Evolutionary conservation across 768 basidiomycete species (phyloP).

Genomic region (Chalciporus chontae): DNA sequence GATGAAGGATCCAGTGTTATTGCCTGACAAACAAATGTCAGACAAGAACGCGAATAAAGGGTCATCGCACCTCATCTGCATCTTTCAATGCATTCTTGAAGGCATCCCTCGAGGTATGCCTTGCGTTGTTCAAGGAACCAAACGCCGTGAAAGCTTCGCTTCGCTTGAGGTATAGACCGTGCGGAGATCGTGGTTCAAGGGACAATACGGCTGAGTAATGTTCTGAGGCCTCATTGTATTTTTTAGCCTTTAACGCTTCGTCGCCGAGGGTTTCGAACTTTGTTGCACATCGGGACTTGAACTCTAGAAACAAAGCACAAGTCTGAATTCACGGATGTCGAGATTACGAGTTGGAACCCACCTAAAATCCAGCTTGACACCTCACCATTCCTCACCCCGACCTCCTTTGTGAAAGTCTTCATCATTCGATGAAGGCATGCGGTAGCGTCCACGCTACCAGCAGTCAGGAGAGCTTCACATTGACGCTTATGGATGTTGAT

Average conservation of each 20-base stretch:
- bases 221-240: slow-evolving; percentile 13
- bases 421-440: slow-evolving; percentile 7
- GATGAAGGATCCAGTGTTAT: slow-evolving; percentile 9
- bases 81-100: slow-evolving; percentile 6
- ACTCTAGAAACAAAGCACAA: neutral
- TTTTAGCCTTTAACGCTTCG: neutral
- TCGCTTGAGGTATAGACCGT: slow-evolving; percentile 11
- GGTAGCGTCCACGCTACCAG: slow-evolving; percentile 2
- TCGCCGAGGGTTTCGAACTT: slow-evolving; percentile 11
- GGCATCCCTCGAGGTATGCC: too few species aligned
- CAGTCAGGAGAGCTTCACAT: slow-evolving; percentile 6
- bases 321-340: too few species aligned
- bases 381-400: slow-evolving; percentile 8
- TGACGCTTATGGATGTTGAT: slow-evolving; percentile 15
- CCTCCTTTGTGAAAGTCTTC: slow-evolving; percentile 8
- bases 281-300: slow-evolving; percentile 4
- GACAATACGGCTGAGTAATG: slow-evolving; percentile 13
- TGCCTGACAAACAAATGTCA: slow-evolving; percentile 7
- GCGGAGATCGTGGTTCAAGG: neutral
- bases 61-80: slow-evolving; percentile 11
- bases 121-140: too few species aligned
- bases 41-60: neutral
- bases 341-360: neutral
- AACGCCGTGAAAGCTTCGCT: slow-evolving; percentile 4
- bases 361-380: slow-evolving; percentile 14